Conservation (phyloP, 768 basidiomycete genomes). For the Amanita muscaria region DNA sequence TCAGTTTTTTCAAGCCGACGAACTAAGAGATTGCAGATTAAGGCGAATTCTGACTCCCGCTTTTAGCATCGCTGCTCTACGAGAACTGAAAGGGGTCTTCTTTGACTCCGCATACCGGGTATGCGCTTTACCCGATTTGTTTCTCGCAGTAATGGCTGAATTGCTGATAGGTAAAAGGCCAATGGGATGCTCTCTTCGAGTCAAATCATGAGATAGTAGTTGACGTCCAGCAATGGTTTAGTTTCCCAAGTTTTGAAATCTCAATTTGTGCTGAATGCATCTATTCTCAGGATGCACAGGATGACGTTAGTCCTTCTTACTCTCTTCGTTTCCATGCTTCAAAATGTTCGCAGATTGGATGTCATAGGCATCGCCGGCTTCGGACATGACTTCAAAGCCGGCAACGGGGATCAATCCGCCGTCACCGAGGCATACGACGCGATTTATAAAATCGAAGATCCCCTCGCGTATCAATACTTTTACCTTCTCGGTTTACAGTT, state of each 20-base stretch:
- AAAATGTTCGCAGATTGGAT: conserved; percentile 32
- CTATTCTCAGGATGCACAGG: conserved; percentile 31
- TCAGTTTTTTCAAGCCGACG: too few species aligned
- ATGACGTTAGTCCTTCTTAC: conserved; percentile 25
- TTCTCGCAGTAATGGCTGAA: neutral
- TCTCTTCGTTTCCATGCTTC: neutral
- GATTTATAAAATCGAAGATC: conserved; percentile 16
- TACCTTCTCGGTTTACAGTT: conserved; percentile 17
- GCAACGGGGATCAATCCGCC: conserved; percentile 36
- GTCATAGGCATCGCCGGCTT: conserved; percentile 52
- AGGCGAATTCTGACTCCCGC: conserved; percentile 32
- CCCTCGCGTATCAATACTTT: conserved; percentile 26
- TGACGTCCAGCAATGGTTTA: conserved; percentile 41
- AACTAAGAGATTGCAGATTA: too few species aligned
- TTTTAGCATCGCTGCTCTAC: conserved; percentile 44
- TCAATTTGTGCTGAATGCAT: neutral
- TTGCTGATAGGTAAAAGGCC: conserved; percentile 14
- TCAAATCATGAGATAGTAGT: conserved; percentile 22
- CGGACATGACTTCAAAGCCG: conserved; percentile 44
- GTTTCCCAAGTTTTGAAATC: neutral
- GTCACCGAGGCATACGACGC: conserved; percentile 34
- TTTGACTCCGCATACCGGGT: conserved; percentile 47
- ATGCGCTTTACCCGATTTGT: too few species aligned
- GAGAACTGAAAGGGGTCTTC: conserved; percentile 36
- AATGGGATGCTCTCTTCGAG: conserved; percentile 23